Conservation (phyloP, 768 basidiomycete species). For the Panellus pusillus region DNA sequence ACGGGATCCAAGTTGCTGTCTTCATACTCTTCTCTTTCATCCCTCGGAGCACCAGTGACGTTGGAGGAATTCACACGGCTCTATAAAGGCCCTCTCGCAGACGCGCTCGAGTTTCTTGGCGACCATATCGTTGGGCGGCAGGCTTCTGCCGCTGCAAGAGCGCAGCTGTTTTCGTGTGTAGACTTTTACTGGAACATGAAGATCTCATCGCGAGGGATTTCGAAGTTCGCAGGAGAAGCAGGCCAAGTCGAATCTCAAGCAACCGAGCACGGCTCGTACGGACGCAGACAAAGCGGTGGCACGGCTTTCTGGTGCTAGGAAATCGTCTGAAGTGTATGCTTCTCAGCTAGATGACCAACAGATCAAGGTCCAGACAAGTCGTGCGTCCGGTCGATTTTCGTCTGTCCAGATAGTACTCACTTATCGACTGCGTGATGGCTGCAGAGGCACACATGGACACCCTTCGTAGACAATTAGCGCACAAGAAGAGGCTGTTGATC, state of each 20-base stretch:
- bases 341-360: background rate
- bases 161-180: background rate
- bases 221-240: conserved; percentile 4
- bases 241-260: conserved; percentile 11
- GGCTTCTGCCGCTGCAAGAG: conserved; percentile 5
- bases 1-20: background rate
- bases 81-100: conserved; percentile 14
- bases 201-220: too few relatives aligned
- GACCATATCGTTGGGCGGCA: conserved; percentile 19
- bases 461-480: background rate
- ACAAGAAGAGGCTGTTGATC: conserved; percentile 1
- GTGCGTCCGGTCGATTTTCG: background rate
- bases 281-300: conserved; percentile 14
- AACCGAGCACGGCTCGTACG: conserved; percentile 16
- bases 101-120: conserved; percentile 17
- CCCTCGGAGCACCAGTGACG: conserved; percentile 18
- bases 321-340: conserved; percentile 8
- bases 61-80: conserved; percentile 19
- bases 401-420: too few relatives aligned
- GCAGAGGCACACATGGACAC: background rate
- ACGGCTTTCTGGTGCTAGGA: conserved; percentile 9
- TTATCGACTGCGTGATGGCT: too few relatives aligned
- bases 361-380: background rate
- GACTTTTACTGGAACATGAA: background rate
- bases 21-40: conserved; percentile 5